Percentiles rank a stretch among this genome's conserved stretches.
Conservation (phyloP, 139 green algal species). For the Trebouxia sp. region DNA sequence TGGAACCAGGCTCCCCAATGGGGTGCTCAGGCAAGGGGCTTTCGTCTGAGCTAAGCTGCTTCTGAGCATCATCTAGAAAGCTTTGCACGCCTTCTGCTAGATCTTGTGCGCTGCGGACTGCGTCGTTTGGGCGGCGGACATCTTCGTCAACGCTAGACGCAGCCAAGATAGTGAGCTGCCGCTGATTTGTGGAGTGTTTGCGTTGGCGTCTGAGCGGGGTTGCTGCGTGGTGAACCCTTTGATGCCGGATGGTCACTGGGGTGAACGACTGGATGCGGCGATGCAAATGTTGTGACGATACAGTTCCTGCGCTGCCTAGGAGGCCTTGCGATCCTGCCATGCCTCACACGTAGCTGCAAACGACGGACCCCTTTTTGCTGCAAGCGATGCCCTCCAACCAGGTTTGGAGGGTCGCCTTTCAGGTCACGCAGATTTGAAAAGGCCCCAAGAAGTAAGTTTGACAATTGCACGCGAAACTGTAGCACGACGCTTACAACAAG, state of each 20-base stretch:
- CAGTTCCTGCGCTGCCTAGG: background rate
- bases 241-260: background rate
- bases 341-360: no score
- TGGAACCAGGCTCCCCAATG: background rate
- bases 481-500: no score
- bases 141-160: background rate
- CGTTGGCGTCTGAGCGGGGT: background rate
- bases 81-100: slow-evolving; percentile 2
- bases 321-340: no score
- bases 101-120: background rate
- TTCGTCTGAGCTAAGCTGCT: background rate
- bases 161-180: background rate
- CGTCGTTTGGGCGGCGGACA: background rate
- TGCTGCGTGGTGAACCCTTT: background rate
- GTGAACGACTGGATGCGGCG: background rate
- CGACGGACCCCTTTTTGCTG: no score
- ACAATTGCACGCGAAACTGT: no score
- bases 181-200: background rate
- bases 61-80: slow-evolving; percentile 14
- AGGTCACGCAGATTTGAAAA: no score
- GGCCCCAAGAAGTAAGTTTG: no score
- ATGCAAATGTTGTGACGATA: background rate
- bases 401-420: no score
- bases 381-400: no score
- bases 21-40: background rate